phyloP scores from a whole-genome alignment of 1,284 basidiomycete species.

The Cutaneotrichosporon arboriforme region DNA sequence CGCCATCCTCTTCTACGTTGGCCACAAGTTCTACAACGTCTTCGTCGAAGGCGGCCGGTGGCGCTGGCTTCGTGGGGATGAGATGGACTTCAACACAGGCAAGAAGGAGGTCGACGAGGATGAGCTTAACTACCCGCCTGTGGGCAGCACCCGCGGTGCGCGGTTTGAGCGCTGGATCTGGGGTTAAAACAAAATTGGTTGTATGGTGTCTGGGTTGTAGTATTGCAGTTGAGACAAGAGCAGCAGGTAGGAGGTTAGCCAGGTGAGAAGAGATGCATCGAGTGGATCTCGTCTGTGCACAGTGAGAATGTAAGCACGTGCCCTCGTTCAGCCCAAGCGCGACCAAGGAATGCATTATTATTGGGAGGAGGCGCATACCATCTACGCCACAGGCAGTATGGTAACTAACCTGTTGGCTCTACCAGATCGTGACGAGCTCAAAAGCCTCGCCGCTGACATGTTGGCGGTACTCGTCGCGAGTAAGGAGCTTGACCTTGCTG shows the following conservation, averaged over 20 bases:
- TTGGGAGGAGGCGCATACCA: too few species aligned
- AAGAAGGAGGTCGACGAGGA: constrained; percentile 6
- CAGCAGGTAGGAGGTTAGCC: too few species aligned
- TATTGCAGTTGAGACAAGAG: not conserved
- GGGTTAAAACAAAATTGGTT: not conserved
- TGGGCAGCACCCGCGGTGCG: not conserved
- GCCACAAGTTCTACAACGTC: constrained; percentile 3
- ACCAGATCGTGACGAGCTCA: constrained; percentile 2
- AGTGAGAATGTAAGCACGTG: too few species aligned
- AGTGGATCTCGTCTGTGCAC: too few species aligned
- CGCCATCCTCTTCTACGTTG: not conserved
- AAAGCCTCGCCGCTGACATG: not conserved
- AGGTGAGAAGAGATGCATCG: too few species aligned
- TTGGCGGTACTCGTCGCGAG: constrained; percentile 1
- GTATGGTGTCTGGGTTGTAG: not conserved
- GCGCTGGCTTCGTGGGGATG: constrained; percentile 3
- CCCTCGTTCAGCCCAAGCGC: too few species aligned
- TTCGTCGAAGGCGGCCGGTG: not conserved
- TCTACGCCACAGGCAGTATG: too few species aligned
- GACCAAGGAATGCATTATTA: too few species aligned
- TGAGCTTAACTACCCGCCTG: constrained; percentile 1
- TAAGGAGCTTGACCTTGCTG: not conserved
- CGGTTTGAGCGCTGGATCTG: constrained; percentile 8
- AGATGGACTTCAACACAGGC: constrained; percentile 7
- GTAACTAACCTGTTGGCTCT: not conserved